phyloP scores from a whole-genome alignment of 208 protist species.

The Trypanosoma grayi region DNA sequence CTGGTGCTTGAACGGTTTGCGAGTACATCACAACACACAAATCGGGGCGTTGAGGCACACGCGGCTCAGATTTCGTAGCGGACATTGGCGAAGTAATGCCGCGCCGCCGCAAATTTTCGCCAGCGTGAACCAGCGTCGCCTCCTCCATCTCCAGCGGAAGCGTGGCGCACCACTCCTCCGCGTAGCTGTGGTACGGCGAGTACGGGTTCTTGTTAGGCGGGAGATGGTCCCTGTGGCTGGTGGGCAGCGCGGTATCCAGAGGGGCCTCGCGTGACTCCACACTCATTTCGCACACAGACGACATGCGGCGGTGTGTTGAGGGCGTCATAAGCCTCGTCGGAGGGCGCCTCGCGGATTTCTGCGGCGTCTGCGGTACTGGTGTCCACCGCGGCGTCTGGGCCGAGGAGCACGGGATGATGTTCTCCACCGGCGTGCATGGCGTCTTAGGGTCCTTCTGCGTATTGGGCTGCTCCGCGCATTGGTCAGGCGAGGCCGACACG shows the following conservation, averaged over 20 bases:
- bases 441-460: too few relatives aligned
- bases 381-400: slow-evolving; percentile 14
- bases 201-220: slow-evolving; percentile 65
- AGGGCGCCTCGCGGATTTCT: slow-evolving; percentile 36
- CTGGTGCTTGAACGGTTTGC: slow-evolving; percentile 3
- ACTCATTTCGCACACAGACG: slow-evolving; percentile 12
- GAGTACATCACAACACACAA: slow-evolving; percentile 6
- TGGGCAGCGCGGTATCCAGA: background rate
- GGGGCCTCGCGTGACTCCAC: slow-evolving; percentile 8
- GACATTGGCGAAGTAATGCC: too few relatives aligned
- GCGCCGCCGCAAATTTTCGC: background rate
- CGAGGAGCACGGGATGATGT: slow-evolving; percentile 13
- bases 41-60: background rate
- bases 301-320: slow-evolving; percentile 9
- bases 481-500: too few relatives aligned
- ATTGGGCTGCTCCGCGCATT: too few relatives aligned
- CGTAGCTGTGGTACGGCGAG: slow-evolving; percentile 32
- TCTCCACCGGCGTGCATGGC: slow-evolving; percentile 38
- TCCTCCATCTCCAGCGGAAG: background rate
- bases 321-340: slow-evolving; percentile 11
- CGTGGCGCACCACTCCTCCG: background rate
- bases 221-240: slow-evolving; percentile 37
- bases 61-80: too few relatives aligned
- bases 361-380: slow-evolving; percentile 37
- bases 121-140: background rate